These are phyloP conservation scores for Globisporangium spinosum DNA, from an alignment of 352 stramenopile species.

Conservation along the genomic window DNA sequence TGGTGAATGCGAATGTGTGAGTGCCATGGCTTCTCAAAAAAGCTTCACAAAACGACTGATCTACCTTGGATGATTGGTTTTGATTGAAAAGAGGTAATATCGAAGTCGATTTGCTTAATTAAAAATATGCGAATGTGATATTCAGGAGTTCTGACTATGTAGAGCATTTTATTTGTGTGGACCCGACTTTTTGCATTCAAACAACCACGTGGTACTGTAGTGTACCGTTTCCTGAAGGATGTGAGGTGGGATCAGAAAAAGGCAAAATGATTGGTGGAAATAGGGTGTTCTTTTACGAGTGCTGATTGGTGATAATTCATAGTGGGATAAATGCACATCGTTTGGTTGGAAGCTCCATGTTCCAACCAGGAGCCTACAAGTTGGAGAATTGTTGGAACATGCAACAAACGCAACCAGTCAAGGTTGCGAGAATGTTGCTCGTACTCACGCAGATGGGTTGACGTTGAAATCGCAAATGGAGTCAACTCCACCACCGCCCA, in stretches of 20 bases:
- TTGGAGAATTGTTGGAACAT: too few relatives aligned
- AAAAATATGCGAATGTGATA: too few relatives aligned
- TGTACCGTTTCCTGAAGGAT: background rate
- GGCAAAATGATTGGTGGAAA: background rate
- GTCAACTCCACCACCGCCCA: background rate
- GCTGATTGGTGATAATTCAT: background rate
- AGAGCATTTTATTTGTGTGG: background rate
- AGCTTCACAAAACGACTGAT: background rate
- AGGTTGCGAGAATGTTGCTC: background rate
- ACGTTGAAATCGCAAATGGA: background rate
- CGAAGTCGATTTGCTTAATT: too few relatives aligned
- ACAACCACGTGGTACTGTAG: background rate
- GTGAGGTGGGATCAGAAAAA: background rate
- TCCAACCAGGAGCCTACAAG: too few relatives aligned
- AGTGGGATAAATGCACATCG: too few relatives aligned
- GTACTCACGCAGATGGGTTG: background rate
- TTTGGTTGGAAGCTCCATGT: background rate
- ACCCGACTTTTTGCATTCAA: background rate
- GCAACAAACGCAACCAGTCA: background rate
- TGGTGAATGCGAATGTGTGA: conserved; percentile 12
- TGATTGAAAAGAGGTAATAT: background rate
- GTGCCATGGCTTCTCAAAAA: conserved; percentile 4
- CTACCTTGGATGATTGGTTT: background rate
- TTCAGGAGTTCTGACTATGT: too few relatives aligned
- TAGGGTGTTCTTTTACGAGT: background rate